Evolutionary conservation across 371 early-diverging fungal species (phyloP).

Genomic region (Umbelopsis sp.): DNA sequence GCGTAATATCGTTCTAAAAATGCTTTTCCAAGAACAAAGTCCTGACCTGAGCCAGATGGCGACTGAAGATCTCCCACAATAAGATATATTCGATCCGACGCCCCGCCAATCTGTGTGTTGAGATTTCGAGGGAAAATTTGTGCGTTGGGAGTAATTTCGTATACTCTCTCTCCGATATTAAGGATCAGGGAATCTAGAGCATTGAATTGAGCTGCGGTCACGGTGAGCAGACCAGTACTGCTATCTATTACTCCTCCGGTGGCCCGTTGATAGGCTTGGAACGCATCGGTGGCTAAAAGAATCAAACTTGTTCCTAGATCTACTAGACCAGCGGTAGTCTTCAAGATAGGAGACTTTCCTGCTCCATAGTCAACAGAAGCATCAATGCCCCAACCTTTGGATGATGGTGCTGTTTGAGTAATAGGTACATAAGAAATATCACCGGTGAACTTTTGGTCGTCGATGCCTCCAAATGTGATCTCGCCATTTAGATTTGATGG

Average conservation of each 20-base stretch:
- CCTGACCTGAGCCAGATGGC: neutral
- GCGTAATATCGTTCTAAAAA: neutral
- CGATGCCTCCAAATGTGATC: conserved; percentile 26
- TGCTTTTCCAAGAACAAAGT: neutral
- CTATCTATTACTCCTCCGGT: neutral
- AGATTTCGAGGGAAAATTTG: neutral
- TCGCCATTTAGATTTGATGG: conserved; percentile 5
- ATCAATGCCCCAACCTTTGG: neutral
- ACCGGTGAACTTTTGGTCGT: conserved; percentile 24
- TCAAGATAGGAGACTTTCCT: neutral
- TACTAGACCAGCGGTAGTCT: conserved; percentile 30
- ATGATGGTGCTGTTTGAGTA: neutral
- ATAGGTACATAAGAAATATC: conserved; percentile 14
- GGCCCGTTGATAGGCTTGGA: neutral
- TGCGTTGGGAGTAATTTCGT: neutral
- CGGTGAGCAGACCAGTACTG: neutral
- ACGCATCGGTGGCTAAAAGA: neutral
- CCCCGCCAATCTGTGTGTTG: neutral
- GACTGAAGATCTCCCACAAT: neutral
- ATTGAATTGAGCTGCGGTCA: neutral
- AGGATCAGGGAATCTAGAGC: neutral
- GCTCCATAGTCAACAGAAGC: neutral
- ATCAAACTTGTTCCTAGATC: conserved; percentile 27
- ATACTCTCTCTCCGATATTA: neutral
- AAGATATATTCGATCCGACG: neutral